These are phyloP conservation scores for Gossypium stocksii DNA, from an alignment of 345 rosid genomes.

Conservation along the genomic window DNA sequence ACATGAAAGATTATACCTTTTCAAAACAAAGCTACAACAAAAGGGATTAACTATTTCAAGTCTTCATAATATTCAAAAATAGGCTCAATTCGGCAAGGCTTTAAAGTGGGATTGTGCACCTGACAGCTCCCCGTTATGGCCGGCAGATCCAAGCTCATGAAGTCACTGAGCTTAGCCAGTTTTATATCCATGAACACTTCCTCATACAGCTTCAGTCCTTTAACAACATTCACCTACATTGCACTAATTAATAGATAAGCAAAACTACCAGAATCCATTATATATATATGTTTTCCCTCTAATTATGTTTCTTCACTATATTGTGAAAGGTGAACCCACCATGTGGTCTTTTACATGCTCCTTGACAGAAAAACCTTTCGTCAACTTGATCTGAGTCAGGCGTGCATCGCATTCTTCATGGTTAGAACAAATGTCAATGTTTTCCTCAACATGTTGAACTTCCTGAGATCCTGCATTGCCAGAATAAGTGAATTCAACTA, in stretches of 20 bases:
- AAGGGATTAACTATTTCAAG: conserved; percentile 7
- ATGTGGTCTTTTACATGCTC: conserved; percentile 84
- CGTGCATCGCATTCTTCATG: conserved; percentile 70
- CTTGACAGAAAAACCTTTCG: conserved; percentile 83
- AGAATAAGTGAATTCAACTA: neutral
- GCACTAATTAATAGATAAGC: conserved; percentile 27
- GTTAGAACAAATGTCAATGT: conserved; percentile 52
- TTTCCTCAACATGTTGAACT: conserved; percentile 37
- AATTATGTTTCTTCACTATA: conserved; percentile 18
- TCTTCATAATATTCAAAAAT: conserved; percentile 3
- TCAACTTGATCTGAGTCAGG: conserved; percentile 50
- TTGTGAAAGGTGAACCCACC: conserved; percentile 53
- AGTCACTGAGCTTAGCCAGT: conserved; percentile 61
- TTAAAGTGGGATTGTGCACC: conserved; percentile 36
- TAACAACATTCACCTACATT: conserved; percentile 88
- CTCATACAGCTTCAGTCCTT: conserved; percentile 86
- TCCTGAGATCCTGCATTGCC: conserved; percentile 67
- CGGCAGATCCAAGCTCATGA: conserved; percentile 65
- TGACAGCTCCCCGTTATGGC: conserved; percentile 75
- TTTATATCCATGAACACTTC: conserved; percentile 59
- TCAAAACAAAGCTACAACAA: conserved; percentile 8
- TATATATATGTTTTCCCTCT: conserved; percentile 9
- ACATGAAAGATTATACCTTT: neutral
- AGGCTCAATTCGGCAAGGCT: conserved; percentile 13
- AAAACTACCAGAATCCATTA: conserved; percentile 15